Evolutionary conservation across 768 basidiomycete genomes (phyloP).

Genomic region (Phylloporus scabripes): DNA sequence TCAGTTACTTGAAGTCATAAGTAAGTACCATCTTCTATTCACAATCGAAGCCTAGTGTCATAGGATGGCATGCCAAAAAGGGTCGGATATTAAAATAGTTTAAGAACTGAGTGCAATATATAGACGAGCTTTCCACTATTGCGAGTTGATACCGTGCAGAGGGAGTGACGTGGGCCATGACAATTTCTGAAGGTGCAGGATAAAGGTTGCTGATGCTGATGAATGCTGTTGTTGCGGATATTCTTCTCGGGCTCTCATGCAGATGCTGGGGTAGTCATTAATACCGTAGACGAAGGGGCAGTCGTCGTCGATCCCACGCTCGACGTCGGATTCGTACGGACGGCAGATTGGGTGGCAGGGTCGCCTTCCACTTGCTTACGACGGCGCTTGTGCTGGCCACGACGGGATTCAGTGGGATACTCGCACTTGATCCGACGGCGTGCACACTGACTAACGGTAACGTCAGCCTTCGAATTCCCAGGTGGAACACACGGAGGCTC

Average conservation of each 20-base stretch:
- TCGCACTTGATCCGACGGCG: slow-evolving; percentile 42
- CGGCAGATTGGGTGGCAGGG: slow-evolving; percentile 14
- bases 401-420: slow-evolving; percentile 46
- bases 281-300: slow-evolving; percentile 15
- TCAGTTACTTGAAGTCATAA: slow-evolving; percentile 13
- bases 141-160: slow-evolving; percentile 9
- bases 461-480: slow-evolving; percentile 12
- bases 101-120: slow-evolving; percentile 14
- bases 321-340: slow-evolving; percentile 20
- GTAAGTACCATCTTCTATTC: slow-evolving; percentile 14
- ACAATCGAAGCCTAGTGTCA: slow-evolving; percentile 9
- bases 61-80: slow-evolving; percentile 8
- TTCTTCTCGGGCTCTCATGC: slow-evolving; percentile 13
- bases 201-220: slow-evolving; percentile 5
- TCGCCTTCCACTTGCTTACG: slow-evolving; percentile 29
- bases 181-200: slow-evolving; percentile 8
- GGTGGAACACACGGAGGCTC: slow-evolving; percentile 15
- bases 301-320: slow-evolving; percentile 13
- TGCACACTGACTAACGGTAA: slow-evolving; percentile 39
- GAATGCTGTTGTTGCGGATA: background rate
- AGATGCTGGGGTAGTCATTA: slow-evolving; percentile 18
- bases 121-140: slow-evolving; percentile 18
- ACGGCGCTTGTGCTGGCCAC: slow-evolving; percentile 42
- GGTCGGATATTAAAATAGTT: slow-evolving; percentile 22
- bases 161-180: background rate